Conservation (phyloP, 2,329 filamentous ascomycete species). For the Aspergillus pseudonomiae region DNA sequence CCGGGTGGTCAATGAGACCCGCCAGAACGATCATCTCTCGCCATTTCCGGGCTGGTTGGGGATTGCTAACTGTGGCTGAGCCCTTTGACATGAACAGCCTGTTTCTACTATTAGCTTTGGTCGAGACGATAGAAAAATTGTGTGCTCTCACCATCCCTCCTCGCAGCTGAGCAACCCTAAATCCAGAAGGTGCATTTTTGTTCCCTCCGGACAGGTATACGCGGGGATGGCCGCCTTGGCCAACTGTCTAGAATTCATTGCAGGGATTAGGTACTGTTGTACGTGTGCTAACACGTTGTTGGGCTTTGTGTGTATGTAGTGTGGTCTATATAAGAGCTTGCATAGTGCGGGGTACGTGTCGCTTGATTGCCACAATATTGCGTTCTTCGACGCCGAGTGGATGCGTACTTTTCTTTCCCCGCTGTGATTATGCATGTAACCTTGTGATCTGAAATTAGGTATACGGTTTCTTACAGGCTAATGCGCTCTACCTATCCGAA, state of each 20-base stretch:
- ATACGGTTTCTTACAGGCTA: background rate
- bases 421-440: background rate
- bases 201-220: slow-evolving; percentile 46
- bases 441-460: background rate
- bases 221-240: background rate
- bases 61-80: background rate
- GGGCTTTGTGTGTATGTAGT: too few relatives aligned
- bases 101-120: background rate
- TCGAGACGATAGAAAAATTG: background rate
- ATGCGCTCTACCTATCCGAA: background rate
- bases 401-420: background rate
- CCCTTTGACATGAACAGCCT: background rate
- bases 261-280: background rate
- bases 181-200: slow-evolving; percentile 52
- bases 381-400: background rate
- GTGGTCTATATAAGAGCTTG: too few relatives aligned
- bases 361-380: background rate
- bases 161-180: slow-evolving; percentile 51
- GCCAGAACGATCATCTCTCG: slow-evolving; percentile 47
- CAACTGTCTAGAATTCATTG: background rate
- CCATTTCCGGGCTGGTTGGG: slow-evolving; percentile 45
- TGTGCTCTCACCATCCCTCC: slow-evolving; percentile 39
- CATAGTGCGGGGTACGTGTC: background rate
- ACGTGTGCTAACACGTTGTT: too few relatives aligned
- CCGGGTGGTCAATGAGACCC: slow-evolving; percentile 50